A percentile compares a stretch with the other conserved stretches of the same genome.
phyloP scores from a whole-genome alignment of 345 rosid genomes.

The Rubroshorea leprosula region DNA sequence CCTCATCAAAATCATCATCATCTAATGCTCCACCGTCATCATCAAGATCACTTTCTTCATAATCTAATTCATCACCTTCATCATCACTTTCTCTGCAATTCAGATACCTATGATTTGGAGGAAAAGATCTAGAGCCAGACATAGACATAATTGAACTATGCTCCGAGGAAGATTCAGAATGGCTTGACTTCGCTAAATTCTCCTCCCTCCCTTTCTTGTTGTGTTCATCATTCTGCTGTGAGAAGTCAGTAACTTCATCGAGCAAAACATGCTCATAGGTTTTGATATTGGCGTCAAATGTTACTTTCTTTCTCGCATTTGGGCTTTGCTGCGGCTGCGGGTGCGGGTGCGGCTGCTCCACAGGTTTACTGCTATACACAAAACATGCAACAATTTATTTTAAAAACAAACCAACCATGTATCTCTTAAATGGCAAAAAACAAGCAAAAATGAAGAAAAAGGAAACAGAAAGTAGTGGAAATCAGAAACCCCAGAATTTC shows the following conservation, averaged over 20 bases:
- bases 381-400: slow-evolving; percentile 7
- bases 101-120: slow-evolving; percentile 59
- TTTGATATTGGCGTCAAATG: slow-evolving; percentile 59
- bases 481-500: not conserved
- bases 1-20: slow-evolving; percentile 21
- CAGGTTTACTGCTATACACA: slow-evolving; percentile 32
- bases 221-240: slow-evolving; percentile 27
- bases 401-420: not conserved
- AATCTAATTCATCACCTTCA: slow-evolving; percentile 40
- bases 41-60: slow-evolving; percentile 36
- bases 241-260: slow-evolving; percentile 33
- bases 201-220: slow-evolving; percentile 21
- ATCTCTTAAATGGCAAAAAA: no score
- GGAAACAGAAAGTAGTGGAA: not conserved
- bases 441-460: not conserved
- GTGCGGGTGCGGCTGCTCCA: slow-evolving; percentile 37
- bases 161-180: slow-evolving; percentile 43
- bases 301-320: slow-evolving; percentile 59
- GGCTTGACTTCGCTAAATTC: slow-evolving; percentile 22
- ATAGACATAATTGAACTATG: slow-evolving; percentile 34
- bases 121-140: slow-evolving; percentile 50
- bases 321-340: not conserved
- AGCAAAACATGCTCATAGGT: slow-evolving; percentile 53
- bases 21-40: no score
- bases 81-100: slow-evolving; percentile 72